phyloP scores from a whole-genome alignment of 768 basidiomycete species.

The Pleurotus salmoneostramineus region DNA sequence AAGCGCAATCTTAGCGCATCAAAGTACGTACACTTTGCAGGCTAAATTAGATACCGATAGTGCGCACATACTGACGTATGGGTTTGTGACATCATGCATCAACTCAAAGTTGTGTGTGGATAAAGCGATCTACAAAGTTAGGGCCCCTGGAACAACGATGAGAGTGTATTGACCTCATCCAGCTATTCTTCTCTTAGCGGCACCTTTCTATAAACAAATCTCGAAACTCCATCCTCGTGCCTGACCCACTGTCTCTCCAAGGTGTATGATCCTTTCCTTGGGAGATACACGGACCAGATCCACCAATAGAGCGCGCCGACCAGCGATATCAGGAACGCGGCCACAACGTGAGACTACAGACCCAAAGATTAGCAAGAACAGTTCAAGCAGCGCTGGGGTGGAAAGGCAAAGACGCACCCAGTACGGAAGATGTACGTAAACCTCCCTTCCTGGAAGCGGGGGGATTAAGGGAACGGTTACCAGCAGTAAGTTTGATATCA shows the following conservation, averaged over 20 bases:
- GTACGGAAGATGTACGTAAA: constrained; percentile 61
- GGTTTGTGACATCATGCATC: too few relatives aligned
- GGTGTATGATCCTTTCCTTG: constrained; percentile 41
- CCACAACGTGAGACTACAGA: constrained; percentile 44
- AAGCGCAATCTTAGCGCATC: too few relatives aligned
- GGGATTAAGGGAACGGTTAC: constrained; percentile 61
- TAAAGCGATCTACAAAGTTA: too few relatives aligned
- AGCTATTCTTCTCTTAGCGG: constrained; percentile 11
- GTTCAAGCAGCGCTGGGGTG: background rate
- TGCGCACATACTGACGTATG: too few relatives aligned
- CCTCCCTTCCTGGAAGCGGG: constrained; percentile 35
- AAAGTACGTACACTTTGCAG: too few relatives aligned
- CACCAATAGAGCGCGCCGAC: constrained; percentile 58
- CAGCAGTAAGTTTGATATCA: constrained; percentile 63
- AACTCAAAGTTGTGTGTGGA: too few relatives aligned
- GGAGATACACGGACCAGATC: constrained; percentile 46
- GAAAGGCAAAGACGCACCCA: constrained; percentile 42
- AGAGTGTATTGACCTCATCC: too few relatives aligned
- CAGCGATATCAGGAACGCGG: constrained; percentile 40
- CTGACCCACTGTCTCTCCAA: constrained; percentile 42
- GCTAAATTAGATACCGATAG: too few relatives aligned
- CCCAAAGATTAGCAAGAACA: background rate
- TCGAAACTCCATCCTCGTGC: constrained; percentile 57
- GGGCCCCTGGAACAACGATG: too few relatives aligned
- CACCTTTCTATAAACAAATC: constrained; percentile 45